Evolutionary conservation across 1,284 basidiomycete species (phyloP).

Genomic region (Spongispora temasekensis): DNA sequence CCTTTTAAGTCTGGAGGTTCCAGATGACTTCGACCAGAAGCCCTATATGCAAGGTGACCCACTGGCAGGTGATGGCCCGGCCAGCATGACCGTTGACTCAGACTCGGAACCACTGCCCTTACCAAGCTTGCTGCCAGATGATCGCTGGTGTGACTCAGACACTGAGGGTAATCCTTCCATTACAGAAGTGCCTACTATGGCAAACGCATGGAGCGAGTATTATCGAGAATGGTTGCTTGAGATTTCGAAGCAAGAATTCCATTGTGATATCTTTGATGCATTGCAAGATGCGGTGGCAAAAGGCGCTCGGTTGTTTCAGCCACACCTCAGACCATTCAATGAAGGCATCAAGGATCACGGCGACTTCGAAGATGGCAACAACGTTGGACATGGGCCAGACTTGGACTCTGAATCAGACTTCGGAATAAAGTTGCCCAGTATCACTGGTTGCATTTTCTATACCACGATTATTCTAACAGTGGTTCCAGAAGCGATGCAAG

Average conservation of each 20-base stretch:
- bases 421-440: not conserved
- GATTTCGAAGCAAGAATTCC: not conserved
- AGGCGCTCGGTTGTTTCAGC: not conserved
- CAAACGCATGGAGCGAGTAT: not conserved
- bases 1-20: not conserved
- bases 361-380: not conserved
- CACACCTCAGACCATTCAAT: not conserved
- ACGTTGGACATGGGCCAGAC: not conserved
- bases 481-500: not conserved
- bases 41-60: not conserved
- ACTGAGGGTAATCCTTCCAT: not conserved
- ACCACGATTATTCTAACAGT: not conserved
- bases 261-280: not conserved
- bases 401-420: not conserved
- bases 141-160: not conserved
- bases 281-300: not conserved
- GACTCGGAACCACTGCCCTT: not conserved
- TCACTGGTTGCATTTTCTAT: not conserved
- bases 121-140: not conserved
- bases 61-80: not conserved
- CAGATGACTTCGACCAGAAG: not conserved
- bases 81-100: not conserved
- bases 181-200: not conserved
- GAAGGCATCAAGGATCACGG: not conserved
- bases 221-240: not conserved